Percentiles rank a stretch among this genome's conserved stretches.
Conservation (phyloP, 2,329 filamentous ascomycete species). For the Fusarium sp. region DNA sequence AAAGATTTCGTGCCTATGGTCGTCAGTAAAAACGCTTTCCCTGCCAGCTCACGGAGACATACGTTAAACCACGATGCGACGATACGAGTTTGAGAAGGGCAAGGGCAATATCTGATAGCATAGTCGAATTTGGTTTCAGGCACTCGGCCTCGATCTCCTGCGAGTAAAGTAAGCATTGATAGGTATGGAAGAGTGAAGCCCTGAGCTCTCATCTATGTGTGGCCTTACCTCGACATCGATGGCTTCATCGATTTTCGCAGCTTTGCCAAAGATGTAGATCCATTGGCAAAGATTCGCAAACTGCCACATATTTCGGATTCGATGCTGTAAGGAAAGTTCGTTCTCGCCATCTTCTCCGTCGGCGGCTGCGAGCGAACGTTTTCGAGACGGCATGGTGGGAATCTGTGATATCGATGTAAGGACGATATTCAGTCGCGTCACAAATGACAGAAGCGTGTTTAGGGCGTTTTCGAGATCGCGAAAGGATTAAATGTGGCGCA, state of each 20-base stretch:
- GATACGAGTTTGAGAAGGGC: constrained; percentile 92
- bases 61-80: constrained; percentile 92
- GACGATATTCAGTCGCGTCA: constrained; percentile 42
- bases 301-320: constrained; percentile 91
- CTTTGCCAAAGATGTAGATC: constrained; percentile 89
- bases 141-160: constrained; percentile 92
- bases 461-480: constrained; percentile 35
- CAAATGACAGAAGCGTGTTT: constrained; percentile 36
- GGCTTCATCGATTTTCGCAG: constrained; percentile 88
- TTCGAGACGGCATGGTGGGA: constrained; percentile 45
- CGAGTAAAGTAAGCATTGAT: not conserved
- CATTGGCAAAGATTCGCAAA: constrained; percentile 95
- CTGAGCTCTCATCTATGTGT: not conserved
- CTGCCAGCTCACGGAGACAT: constrained; percentile 53
- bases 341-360: constrained; percentile 31
- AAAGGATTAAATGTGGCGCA: constrained; percentile 41
- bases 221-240: constrained; percentile 84
- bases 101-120: constrained; percentile 84
- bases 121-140: constrained; percentile 79
- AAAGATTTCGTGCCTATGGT: constrained; percentile 80
- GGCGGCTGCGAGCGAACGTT: constrained; percentile 39
- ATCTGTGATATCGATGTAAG: constrained; percentile 32
- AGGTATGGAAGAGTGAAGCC: constrained; percentile 1
- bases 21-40: constrained; percentile 15
- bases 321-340: constrained; percentile 59